A percentile compares a stretch with the other conserved stretches of the same genome.
Evolutionary conservation across 2,329 filamentous ascomycete species (phyloP).

Genomic region (Aurifilum marmelostoma): DNA sequence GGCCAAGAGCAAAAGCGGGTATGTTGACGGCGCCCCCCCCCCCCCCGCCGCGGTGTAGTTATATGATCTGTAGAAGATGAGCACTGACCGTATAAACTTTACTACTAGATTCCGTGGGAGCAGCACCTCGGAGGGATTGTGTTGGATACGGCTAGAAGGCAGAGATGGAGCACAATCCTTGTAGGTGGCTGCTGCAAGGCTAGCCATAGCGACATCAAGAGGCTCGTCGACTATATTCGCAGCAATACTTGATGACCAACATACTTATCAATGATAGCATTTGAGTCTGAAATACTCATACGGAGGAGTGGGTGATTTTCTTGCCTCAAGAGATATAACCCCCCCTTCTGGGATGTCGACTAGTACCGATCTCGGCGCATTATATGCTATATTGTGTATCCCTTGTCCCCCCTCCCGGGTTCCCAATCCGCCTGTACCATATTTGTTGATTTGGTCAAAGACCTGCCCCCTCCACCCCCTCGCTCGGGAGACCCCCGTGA

Average conservation of each 20-base stretch:
- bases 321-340: no score
- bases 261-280: no score
- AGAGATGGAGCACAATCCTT: conserved; percentile 50
- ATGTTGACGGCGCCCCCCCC: not conserved
- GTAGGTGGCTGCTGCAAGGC: conserved; percentile 60
- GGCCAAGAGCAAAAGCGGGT: conserved; percentile 34
- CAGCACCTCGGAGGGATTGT: conserved; percentile 48
- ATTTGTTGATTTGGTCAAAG: not conserved
- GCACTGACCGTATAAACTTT: not conserved
- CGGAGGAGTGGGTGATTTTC: no score
- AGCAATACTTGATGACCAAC: not conserved
- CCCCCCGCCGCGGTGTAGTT: not conserved
- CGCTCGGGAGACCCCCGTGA: not conserved
- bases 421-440: not conserved
- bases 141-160: conserved; percentile 39
- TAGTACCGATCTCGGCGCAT: no score
- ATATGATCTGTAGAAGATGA: not conserved
- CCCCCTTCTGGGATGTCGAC: not conserved
- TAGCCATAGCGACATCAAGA: conserved; percentile 36
- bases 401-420: not conserved
- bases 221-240: conserved; percentile 20
- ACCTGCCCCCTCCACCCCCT: not conserved
- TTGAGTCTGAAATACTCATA: no score
- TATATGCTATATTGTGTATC: no score
- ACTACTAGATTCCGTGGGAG: conserved; percentile 48